phyloP scores from a whole-genome alignment of 148 eudicot genomes.

The Silene conica region DNA sequence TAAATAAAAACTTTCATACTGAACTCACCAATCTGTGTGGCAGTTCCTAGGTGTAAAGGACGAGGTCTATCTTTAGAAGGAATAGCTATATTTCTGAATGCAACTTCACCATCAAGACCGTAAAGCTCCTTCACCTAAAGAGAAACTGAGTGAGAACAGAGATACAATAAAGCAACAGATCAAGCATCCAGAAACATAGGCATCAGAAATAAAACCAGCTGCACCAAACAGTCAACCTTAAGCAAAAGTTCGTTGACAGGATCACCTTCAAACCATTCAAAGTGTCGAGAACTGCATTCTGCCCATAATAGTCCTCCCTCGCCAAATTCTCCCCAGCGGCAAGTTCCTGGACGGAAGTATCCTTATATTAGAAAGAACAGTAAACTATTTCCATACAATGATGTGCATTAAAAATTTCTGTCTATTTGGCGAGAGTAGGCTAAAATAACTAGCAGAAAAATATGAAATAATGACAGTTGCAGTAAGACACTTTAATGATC shows the following conservation, averaged over 20 bases:
- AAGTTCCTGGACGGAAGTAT: constrained; percentile 60
- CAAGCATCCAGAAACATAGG: constrained; percentile 3
- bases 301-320: constrained; percentile 97
- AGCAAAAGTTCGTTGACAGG: constrained; percentile 58
- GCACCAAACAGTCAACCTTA: constrained; percentile 45
- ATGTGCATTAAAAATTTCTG: background rate
- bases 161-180: background rate
- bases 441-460: background rate
- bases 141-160: background rate
- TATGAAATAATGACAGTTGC: background rate
- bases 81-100: constrained; percentile 79
- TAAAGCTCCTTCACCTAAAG: constrained; percentile 89
- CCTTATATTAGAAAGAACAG: constrained; percentile 14
- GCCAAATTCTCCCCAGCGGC: constrained; percentile 97
- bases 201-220: constrained; percentile 6
- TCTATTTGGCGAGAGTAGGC: background rate
- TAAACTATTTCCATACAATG: background rate
- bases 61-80: constrained; percentile 77
- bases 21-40: constrained; percentile 87
- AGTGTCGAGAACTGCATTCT: constrained; percentile 81
- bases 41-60: constrained; percentile 90
- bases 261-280: constrained; percentile 91
- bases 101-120: constrained; percentile 71
- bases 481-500: background rate
- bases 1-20: background rate